Evolutionary conservation across 305 asterid genomes (phyloP).

Genomic region (Caryopteris hybrid): DNA sequence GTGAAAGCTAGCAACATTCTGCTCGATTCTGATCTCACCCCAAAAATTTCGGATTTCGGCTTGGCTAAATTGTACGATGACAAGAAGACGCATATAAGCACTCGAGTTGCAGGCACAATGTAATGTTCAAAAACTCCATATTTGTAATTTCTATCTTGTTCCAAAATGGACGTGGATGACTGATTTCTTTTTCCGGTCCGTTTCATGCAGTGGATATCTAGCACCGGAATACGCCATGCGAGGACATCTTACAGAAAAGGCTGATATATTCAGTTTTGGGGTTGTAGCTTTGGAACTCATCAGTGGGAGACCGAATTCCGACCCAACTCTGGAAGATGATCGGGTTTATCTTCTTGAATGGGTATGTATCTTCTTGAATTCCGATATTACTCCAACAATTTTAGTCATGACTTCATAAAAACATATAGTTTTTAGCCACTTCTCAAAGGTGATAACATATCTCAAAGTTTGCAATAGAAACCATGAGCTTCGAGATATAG

Average conservation of each 20-base stretch:
- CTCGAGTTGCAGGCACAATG: conserved; percentile 91
- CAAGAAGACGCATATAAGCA: conserved; percentile 74
- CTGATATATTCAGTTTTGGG: conserved; percentile 76
- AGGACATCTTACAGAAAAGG: conserved; percentile 83
- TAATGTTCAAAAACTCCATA: conserved; percentile 22
- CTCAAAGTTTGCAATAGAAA: too few relatives aligned
- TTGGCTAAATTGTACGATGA: conserved; percentile 87
- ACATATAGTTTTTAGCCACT: too few relatives aligned
- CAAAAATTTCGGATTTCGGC: conserved; percentile 88
- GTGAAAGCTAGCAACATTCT: conserved; percentile 90
- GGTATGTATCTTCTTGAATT: conserved; percentile 51
- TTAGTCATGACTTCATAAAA: too few relatives aligned
- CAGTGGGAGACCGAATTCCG: conserved; percentile 69
- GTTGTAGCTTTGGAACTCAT: conserved; percentile 71
- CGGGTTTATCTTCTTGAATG: conserved; percentile 82
- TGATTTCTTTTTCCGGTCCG: background rate
- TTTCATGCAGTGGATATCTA: conserved; percentile 60
- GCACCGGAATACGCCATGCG: conserved; percentile 94
- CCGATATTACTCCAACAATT: too few relatives aligned
- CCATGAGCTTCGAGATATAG: too few relatives aligned
- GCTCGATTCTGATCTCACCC: conserved; percentile 61
- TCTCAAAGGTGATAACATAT: too few relatives aligned
- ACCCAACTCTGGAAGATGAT: conserved; percentile 54
- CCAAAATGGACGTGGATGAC: background rate
- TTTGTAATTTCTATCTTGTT: background rate